Conservation (phyloP, 495 filamentous ascomycete species). For the Terfezia boudieri region DNA sequence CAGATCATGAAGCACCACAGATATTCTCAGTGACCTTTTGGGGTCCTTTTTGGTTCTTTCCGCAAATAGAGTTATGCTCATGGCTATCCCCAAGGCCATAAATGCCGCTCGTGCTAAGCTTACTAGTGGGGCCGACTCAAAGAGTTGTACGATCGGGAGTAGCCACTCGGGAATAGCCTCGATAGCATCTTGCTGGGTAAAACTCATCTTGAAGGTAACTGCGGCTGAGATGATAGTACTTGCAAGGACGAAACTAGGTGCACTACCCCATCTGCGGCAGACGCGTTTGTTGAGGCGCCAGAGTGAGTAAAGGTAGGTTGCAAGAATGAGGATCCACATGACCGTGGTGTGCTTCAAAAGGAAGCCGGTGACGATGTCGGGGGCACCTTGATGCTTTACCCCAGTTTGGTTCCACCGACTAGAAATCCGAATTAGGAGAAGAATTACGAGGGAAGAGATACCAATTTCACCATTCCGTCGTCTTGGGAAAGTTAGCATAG, state of each 20-base stretch:
- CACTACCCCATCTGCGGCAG: slow-evolving; percentile 9
- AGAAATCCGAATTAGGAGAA: slow-evolving; percentile 36
- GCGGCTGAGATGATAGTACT: slow-evolving; percentile 29
- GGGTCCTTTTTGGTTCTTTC: slow-evolving; percentile 2
- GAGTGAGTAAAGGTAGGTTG: slow-evolving; percentile 38
- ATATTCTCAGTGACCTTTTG: neutral
- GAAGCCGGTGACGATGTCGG: slow-evolving; percentile 56
- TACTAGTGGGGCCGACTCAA: slow-evolving; percentile 25
- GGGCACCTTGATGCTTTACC: slow-evolving; percentile 72
- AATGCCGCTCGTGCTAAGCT: slow-evolving; percentile 21
- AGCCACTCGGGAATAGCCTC: slow-evolving; percentile 37
- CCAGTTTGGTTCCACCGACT: slow-evolving; percentile 90
- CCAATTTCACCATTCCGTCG: neutral
- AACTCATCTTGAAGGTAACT: slow-evolving; percentile 14
- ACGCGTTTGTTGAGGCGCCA: slow-evolving; percentile 18
- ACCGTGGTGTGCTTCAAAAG: slow-evolving; percentile 35
- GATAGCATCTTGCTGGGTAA: slow-evolving; percentile 48
- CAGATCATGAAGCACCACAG: slow-evolving; percentile 35
- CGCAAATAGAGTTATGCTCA: slow-evolving; percentile 19
- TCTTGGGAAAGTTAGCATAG: neutral
- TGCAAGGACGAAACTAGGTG: slow-evolving; percentile 11
- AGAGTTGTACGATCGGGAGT: slow-evolving; percentile 23
- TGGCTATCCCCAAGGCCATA: slow-evolving; percentile 27
- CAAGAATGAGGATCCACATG: slow-evolving; percentile 53
- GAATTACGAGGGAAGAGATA: slow-evolving; percentile 4